Percentiles rank a stretch among this genome's conserved stretches.
phyloP scores from a whole-genome alignment of 2,329 filamentous ascomycete genomes.

The Aspergillus jensenii region DNA sequence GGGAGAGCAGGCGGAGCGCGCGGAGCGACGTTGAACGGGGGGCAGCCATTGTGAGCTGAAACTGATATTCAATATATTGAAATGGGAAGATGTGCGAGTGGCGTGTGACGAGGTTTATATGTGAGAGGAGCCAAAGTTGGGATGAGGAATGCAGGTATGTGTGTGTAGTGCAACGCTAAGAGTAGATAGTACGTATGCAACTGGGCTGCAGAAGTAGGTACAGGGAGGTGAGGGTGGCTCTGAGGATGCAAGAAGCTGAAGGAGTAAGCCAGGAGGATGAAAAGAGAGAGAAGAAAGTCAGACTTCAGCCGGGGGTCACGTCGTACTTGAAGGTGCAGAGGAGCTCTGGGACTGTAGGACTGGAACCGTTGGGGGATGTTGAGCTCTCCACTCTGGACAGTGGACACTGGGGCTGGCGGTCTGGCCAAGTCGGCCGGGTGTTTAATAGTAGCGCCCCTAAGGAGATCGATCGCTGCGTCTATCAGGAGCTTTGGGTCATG shows the following conservation, averaged over 20 bases:
- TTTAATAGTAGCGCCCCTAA: slow-evolving; percentile 16
- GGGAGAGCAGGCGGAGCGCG: slow-evolving; percentile 44
- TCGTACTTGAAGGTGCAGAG: slow-evolving; percentile 13
- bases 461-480: slow-evolving; percentile 11
- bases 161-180: slow-evolving; percentile 14
- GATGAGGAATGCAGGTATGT: slow-evolving; percentile 14
- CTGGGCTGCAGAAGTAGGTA: background rate
- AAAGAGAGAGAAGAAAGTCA: slow-evolving; percentile 2
- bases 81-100: background rate
- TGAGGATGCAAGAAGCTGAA: background rate
- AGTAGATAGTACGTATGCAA: background rate
- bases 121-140: slow-evolving; percentile 9
- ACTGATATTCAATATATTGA: background rate
- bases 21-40: slow-evolving; percentile 46
- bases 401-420: slow-evolving; percentile 13
- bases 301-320: slow-evolving; percentile 8
- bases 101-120: background rate
- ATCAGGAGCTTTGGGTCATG: slow-evolving; percentile 1
- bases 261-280: background rate
- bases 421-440: slow-evolving; percentile 20
- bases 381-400: slow-evolving; percentile 10
- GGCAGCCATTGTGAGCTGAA: slow-evolving; percentile 40
- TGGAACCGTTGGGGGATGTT: slow-evolving; percentile 17
- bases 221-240: background rate
- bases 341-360: slow-evolving; percentile 3